A percentile compares a stretch with the other conserved stretches of the same genome.
These are phyloP conservation scores for Aureoboletus auriporus DNA, from an alignment of 768 basidiomycete genomes.

Conservation along the genomic window DNA sequence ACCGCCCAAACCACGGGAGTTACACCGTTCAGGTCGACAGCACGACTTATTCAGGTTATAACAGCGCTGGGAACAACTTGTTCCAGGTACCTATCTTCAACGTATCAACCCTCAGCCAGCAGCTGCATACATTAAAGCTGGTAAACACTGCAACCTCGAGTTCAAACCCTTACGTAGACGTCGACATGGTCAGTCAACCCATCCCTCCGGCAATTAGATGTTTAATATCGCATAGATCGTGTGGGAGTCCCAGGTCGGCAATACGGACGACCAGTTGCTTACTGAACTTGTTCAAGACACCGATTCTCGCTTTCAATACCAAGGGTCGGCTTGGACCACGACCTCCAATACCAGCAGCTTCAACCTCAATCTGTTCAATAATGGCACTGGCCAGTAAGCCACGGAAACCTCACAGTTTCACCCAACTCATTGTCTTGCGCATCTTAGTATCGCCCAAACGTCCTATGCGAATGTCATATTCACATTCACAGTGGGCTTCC, in stretches of 20 bases:
- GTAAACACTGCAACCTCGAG: constrained; percentile 27
- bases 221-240: constrained; percentile 15
- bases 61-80: constrained; percentile 26
- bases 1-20: constrained; percentile 43
- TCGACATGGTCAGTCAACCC: constrained; percentile 42
- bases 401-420: too few species aligned
- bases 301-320: constrained; percentile 37
- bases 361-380: constrained; percentile 37
- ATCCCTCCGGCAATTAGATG: too few species aligned
- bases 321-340: constrained; percentile 32
- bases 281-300: constrained; percentile 29
- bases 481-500: constrained; percentile 36
- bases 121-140: constrained; percentile 33
- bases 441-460: constrained; percentile 31
- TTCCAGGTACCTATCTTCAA: constrained; percentile 42
- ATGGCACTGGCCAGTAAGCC: constrained; percentile 40
- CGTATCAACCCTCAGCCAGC: constrained; percentile 27
- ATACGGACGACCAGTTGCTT: constrained; percentile 9
- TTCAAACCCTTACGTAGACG: constrained; percentile 38
- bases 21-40: constrained; percentile 44
- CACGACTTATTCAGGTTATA: constrained; percentile 20
- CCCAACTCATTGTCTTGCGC: not conserved
- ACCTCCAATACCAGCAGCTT: constrained; percentile 28
- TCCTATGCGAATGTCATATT: constrained; percentile 32
- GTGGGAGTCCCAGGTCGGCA: constrained; percentile 27